Evolutionary conservation across 2,329 filamentous ascomycete genomes (phyloP), one percentile per base, ranked within the genome.

Genomic region (Thielaviopsis populi): DNA sequence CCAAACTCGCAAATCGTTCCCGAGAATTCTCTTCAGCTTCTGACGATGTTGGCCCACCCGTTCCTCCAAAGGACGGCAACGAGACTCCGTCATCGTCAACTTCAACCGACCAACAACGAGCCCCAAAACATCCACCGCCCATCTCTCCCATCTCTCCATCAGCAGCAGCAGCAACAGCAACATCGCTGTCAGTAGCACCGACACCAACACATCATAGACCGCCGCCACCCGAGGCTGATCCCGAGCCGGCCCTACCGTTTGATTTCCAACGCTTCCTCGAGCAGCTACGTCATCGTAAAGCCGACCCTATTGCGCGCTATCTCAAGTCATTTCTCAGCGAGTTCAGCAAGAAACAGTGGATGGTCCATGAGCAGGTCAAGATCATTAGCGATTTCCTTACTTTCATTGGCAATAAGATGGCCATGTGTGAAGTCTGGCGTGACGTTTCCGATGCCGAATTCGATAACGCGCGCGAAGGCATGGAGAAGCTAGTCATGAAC

Each of bases 401-500:
- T 54, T 99, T 99, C 71, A 99, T 99, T 68, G 88, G 89, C 63
- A 96, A 96, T 75, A 97, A 97, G 77, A 99, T 99, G 95, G 90
- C 87, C 15, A 83, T 90, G 68, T 99, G 94, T 71, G 94, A 99
- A 67, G 90, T 99, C 2, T 99, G 94, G 94, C 84, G 89, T 65
- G 89, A 94, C 41, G 89, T 97, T 0, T 95, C 91, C 0, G 94
- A 99, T 73, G 89, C 89, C 43, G 94, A 99, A 71, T 99, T 99
- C 70, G 94, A 99, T 74, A 99, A 99, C 73, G 94, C 94, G 15
- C 85, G 91, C 69, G 94, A 99, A 75, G 94, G 94, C 41, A 99
- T 99, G 94, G 94, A 99, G 77, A 99, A 99, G 73, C 80, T 99
- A 3, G 95, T 99, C 68, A 99, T 99, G 95, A 99, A 99, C 73